Conservation (phyloP, 139 green algal genomes). For the Micractinium sp. region DNA sequence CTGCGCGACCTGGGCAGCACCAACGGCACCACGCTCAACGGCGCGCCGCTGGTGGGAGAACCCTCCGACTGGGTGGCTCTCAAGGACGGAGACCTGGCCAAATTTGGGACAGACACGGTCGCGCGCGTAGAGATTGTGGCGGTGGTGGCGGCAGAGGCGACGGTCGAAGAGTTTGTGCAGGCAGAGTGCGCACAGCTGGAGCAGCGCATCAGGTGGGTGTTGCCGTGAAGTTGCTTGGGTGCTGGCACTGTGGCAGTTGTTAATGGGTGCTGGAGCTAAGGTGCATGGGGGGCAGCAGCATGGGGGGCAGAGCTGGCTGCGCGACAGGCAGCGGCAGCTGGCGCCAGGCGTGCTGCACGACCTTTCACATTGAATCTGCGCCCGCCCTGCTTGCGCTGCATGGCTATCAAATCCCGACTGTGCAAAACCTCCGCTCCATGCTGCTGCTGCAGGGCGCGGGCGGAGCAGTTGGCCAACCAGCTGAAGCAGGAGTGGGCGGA, state of each 20-base stretch:
- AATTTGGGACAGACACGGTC: conserved; percentile 27
- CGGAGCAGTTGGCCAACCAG: conserved; percentile 37
- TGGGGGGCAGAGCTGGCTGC: not conserved
- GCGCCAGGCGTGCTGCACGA: not conserved
- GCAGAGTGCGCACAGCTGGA: conserved; percentile 40
- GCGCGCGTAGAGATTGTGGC: conserved; percentile 6
- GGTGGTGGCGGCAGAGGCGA: not conserved
- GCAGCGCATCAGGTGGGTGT: conserved; percentile 32
- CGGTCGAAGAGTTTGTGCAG: conserved; percentile 32
- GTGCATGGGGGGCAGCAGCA: not conserved
- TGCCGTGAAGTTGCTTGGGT: not conserved
- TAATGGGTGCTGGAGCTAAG: not conserved
- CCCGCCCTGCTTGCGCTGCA: not conserved
- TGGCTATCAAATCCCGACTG: too few relatives aligned
- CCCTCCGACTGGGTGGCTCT: conserved; percentile 12
- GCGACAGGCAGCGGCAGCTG: not conserved
- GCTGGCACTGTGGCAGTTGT: not conserved
- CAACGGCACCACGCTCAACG: conserved; percentile 76
- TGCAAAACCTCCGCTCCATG: not conserved
- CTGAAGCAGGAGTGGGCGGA: conserved; percentile 34
- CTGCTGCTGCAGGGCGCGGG: conserved; percentile 8
- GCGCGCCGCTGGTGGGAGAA: conserved; percentile 32
- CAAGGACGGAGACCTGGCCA: conserved; percentile 19
- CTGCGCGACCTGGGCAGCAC: conserved; percentile 68
- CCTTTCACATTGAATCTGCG: not conserved